phyloP scores from a whole-genome alignment of 1,284 basidiomycete species.

The Exobasidium cylindrosporum region DNA sequence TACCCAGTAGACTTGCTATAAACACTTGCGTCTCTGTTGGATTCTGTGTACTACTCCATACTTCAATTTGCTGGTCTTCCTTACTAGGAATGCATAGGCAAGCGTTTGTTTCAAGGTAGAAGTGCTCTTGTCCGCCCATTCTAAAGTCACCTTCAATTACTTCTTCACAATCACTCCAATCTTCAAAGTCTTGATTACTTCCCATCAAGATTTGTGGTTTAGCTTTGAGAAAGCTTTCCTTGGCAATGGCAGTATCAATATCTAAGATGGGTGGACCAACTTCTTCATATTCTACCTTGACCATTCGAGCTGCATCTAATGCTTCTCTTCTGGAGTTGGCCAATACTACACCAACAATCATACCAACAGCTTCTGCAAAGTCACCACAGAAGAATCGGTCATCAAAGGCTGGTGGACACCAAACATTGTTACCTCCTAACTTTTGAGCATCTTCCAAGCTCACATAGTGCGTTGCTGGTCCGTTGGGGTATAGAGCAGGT shows the following conservation, averaged over 20 bases:
- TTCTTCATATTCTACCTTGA: conserved; percentile 55
- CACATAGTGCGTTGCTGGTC: conserved; percentile 10
- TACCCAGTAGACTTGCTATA: conserved; percentile 52
- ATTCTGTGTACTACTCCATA: conserved; percentile 55
- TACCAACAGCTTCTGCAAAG: conserved; percentile 51
- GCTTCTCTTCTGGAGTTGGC: conserved; percentile 55
- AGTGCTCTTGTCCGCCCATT: conserved; percentile 53
- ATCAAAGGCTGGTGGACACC: conserved; percentile 54
- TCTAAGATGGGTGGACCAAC: conserved; percentile 51
- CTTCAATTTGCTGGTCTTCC: conserved; percentile 56
- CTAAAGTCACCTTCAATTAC: conserved; percentile 49
- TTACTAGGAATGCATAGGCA: conserved; percentile 52
- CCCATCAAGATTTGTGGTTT: conserved; percentile 40
- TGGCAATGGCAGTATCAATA: conserved; percentile 53
- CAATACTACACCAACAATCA: conserved; percentile 53
- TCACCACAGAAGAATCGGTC: conserved; percentile 55
- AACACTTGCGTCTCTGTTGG: conserved; percentile 55
- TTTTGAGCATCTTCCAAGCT: conserved; percentile 3
- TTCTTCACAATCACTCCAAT: conserved; percentile 34
- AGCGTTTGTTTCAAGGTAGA: conserved; percentile 54
- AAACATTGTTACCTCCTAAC: conserved; percentile 49
- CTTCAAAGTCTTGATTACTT: conserved; percentile 24
- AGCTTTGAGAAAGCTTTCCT: conserved; percentile 40
- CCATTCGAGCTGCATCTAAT: conserved; percentile 50
- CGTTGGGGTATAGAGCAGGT: conserved; percentile 33